A percentile compares a stretch with the other conserved stretches of the same genome.
Conservation (phyloP, 2,329 filamentous ascomycete genomes). For the Tolypocladium cylindrosporum region DNA sequence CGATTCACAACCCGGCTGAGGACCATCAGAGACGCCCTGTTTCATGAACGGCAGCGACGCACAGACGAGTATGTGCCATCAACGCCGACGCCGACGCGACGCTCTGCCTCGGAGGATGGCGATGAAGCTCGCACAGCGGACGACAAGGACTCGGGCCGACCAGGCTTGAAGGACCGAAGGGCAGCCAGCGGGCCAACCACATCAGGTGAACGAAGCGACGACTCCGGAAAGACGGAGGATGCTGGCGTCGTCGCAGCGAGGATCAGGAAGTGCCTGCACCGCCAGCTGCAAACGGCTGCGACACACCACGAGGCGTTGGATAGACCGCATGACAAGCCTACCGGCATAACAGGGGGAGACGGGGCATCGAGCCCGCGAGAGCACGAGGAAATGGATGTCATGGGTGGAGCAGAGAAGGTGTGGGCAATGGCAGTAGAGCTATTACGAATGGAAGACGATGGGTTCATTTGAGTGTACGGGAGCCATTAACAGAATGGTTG, state of each 20-base stretch:
- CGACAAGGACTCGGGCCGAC: background rate
- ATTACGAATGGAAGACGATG: conserved; percentile 12
- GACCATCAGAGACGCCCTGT: conserved; percentile 14
- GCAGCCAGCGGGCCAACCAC: background rate
- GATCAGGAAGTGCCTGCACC: background rate
- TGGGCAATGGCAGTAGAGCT: conserved; percentile 22
- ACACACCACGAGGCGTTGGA: conserved; percentile 4
- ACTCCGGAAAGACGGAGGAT: background rate
- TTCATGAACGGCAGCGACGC: background rate
- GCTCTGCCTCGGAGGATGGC: background rate
- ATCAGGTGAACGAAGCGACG: background rate
- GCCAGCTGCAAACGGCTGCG: background rate
- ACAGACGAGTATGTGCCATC: background rate
- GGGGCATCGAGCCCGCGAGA: background rate
- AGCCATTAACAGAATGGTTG: background rate
- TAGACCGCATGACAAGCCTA: background rate
- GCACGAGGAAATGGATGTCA: conserved; percentile 5
- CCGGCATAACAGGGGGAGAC: background rate
- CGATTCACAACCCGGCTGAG: conserved; percentile 26
- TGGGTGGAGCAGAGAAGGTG: conserved; percentile 14
- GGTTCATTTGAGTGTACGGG: background rate
- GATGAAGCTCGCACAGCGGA: background rate
- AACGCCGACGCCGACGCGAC: background rate
- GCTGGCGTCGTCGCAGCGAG: background rate
- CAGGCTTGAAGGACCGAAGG: background rate